phyloP scores from a whole-genome alignment of 208 protist species.

The Leishmania gerbilli region DNA sequence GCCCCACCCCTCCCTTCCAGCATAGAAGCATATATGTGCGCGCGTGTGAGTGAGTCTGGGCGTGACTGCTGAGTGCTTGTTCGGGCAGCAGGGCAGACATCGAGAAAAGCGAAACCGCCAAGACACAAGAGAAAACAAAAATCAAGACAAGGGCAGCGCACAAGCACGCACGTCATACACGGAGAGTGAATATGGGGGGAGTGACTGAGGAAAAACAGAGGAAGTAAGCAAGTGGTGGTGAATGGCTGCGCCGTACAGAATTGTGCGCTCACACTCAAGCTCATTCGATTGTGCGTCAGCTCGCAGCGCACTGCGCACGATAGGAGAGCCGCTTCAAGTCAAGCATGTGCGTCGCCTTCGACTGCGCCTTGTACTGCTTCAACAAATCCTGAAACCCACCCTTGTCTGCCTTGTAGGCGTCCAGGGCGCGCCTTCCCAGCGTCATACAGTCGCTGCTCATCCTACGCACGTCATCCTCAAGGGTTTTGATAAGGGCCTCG shows the following conservation, averaged over 20 bases:
- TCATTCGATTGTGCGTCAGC: background rate
- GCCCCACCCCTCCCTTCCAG: background rate
- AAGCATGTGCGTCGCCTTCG: constrained; percentile 66
- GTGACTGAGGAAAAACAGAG: background rate
- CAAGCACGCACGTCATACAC: background rate
- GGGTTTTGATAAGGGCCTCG: constrained; percentile 63
- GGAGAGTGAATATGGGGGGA: background rate
- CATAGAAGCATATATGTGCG: background rate
- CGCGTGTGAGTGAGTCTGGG: background rate
- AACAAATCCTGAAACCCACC: constrained; percentile 56
- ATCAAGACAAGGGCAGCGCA: background rate
- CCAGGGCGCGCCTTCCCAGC: constrained; percentile 41
- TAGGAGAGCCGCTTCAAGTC: constrained; percentile 70
- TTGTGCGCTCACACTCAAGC: background rate
- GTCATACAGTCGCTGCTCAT: constrained; percentile 41
- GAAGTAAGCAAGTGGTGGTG: background rate
- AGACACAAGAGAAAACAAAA: background rate
- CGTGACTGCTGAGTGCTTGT: background rate
- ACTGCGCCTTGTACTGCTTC: constrained; percentile 54
- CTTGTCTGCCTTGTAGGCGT: constrained; percentile 42
- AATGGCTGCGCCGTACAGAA: background rate
- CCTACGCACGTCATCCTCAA: constrained; percentile 59
- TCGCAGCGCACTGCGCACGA: constrained; percentile 31
- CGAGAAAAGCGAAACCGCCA: background rate
- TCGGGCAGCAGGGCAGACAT: background rate